Evolutionary conservation across 371 early-diverging fungal genomes (phyloP).

Genomic region (Circinella umbellata): DNA sequence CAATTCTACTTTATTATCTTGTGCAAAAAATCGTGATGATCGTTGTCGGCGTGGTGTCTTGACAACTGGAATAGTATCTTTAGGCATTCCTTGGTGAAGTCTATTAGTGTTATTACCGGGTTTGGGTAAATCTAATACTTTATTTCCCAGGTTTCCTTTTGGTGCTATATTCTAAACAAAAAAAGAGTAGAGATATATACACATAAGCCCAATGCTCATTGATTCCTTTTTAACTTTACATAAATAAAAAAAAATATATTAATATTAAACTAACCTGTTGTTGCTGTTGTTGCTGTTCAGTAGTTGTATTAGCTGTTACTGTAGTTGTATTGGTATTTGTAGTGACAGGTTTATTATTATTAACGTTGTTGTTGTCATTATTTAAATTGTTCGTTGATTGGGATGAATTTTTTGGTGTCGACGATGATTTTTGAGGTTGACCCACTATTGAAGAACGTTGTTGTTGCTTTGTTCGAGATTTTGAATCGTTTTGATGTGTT

Average conservation of each 20-base stretch:
- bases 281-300: not conserved
- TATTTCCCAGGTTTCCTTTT: not conserved
- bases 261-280: not conserved
- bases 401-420: not conserved
- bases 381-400: not conserved
- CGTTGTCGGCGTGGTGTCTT: slow-evolving; percentile 85
- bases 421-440: not conserved
- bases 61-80: slow-evolving; percentile 80
- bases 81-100: slow-evolving; percentile 75
- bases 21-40: slow-evolving; percentile 84
- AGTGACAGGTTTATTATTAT: not conserved
- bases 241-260: too few species aligned
- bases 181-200: not conserved
- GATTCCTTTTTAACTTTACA: too few species aligned
- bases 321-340: slow-evolving; percentile 1
- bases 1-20: slow-evolving; percentile 68
- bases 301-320: not conserved
- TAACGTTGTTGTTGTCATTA: not conserved
- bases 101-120: slow-evolving; percentile 38
- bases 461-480: slow-evolving; percentile 23
- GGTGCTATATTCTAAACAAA: not conserved
- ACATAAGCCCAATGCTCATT: too few species aligned
- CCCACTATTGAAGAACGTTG: slow-evolving; percentile 3
- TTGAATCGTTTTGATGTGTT: slow-evolving; percentile 25
- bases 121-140: slow-evolving; percentile 8